These are phyloP conservation scores for Xylariaceae sp. DNA, from an alignment of 2,329 filamentous ascomycete genomes.

Conservation along the genomic window DNA sequence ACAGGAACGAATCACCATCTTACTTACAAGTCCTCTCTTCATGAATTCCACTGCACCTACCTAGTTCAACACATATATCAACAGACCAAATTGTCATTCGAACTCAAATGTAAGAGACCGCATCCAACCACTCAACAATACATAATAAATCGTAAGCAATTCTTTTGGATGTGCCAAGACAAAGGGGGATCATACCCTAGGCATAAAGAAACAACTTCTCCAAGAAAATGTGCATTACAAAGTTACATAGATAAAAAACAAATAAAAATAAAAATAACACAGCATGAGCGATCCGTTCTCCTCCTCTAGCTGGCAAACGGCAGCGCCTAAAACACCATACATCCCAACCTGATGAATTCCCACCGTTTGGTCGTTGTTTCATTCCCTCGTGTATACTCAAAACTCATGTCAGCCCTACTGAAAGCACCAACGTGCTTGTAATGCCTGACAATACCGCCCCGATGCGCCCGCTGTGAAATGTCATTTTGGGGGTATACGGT, in stretches of 20 bases:
- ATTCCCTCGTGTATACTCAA: not conserved
- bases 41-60: too few species aligned
- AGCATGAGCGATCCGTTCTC: not conserved
- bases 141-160: too few species aligned
- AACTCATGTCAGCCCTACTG: not conserved
- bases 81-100: too few species aligned
- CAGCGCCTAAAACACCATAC: not conserved
- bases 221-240: too few species aligned
- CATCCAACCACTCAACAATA: too few species aligned
- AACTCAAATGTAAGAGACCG: too few species aligned
- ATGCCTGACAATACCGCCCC: conserved; percentile 7
- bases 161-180: too few species aligned
- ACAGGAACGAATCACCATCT: too few species aligned
- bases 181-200: too few species aligned
- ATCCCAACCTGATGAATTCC: not conserved
- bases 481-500: not conserved
- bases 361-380: not conserved
- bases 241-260: not conserved
- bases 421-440: not conserved
- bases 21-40: too few species aligned
- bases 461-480: not conserved
- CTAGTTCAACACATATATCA: too few species aligned
- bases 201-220: too few species aligned
- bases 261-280: not conserved
- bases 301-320: not conserved